Base-by-base conservation (phyloP, 371 early-diverging fungal genomes). In the Mucor indicus region DNA sequence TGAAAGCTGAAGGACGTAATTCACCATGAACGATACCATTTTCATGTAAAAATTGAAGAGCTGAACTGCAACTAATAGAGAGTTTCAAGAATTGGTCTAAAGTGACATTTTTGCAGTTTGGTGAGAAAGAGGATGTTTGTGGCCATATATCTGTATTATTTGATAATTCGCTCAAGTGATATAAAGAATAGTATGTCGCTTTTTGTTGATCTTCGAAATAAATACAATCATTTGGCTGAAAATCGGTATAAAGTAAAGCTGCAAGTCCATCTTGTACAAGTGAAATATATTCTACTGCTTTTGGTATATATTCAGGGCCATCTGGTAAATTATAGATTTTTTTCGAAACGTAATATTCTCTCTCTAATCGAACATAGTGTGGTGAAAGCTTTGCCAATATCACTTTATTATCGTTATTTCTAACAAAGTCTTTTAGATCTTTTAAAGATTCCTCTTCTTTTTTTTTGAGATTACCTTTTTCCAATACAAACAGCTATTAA, bases 11-110 rank as follows among this genome's bases (percentile, higher is more conserved):
- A 4, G 60, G 69, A 3, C 69, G 44, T 12, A 73, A 33, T 36
- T 73, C 74, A 11, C 70, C 74, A 32, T 73, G 74, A 24, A 69
- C 53, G 7, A 64, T 60, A 16, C 62, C 60, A 43, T 67, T 69
- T 30, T 61, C 64, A 47, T 73, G 74, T 11, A 69, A 36, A 11
- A 73, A 67, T 27, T 73, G 69, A 25, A 73, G 55, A 30, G 67
- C 64, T 15, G 67, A 60, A 44, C 70, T 62, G 23, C 62, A 60
- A 22, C 60, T 60, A 15, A 69, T 64, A 1, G 74, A 64, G 49
- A 73, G 64, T 2, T 40, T 48, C 2, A 73, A 37, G 32, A 72
- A 72, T 1, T 38, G 38, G 9, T 50, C 54, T 9, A 71, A 46
- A 1, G 48, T 47, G 1, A 46, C 49, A 33, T 44, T 39, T 19